These are phyloP conservation scores for Sugiyamaella chiloensis DNA, from an alignment of 805 yeast species.

Conservation along the genomic window DNA sequence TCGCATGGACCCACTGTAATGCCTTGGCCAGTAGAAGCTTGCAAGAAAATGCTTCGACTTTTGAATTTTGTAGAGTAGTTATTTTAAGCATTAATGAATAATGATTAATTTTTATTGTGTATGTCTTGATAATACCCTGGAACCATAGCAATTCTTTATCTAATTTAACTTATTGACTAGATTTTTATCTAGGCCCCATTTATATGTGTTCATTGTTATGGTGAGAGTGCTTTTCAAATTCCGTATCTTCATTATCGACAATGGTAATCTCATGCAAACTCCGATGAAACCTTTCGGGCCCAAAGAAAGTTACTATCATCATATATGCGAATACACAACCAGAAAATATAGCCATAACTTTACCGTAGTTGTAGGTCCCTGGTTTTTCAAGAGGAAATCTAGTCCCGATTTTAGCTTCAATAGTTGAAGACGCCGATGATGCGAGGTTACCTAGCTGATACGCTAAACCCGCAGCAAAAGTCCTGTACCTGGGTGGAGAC, in stretches of 20 bases:
- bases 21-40: constrained; percentile 42
- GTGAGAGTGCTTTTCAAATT: not conserved
- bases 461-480: constrained; percentile 58
- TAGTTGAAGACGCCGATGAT: constrained; percentile 67
- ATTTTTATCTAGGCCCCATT: too few relatives aligned
- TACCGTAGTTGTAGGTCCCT: constrained; percentile 54
- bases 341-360: constrained; percentile 64
- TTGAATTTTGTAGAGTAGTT: constrained; percentile 9
- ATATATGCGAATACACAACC: constrained; percentile 58
- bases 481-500: constrained; percentile 61
- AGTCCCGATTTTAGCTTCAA: constrained; percentile 57
- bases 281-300: constrained; percentile 45
- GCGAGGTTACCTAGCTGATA: constrained; percentile 73
- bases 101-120: not conserved
- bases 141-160: too few relatives aligned
- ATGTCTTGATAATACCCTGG: not conserved
- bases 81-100: not conserved
- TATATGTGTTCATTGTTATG: not conserved
- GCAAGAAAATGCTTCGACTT: constrained; percentile 26
- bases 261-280: constrained; percentile 1
- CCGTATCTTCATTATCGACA: constrained; percentile 1
- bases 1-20: constrained; percentile 27
- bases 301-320: constrained; percentile 46
- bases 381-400: constrained; percentile 47
- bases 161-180: too few relatives aligned